These are phyloP conservation scores for Pichia exigua DNA, from an alignment of 805 yeast species.

Conservation along the genomic window DNA sequence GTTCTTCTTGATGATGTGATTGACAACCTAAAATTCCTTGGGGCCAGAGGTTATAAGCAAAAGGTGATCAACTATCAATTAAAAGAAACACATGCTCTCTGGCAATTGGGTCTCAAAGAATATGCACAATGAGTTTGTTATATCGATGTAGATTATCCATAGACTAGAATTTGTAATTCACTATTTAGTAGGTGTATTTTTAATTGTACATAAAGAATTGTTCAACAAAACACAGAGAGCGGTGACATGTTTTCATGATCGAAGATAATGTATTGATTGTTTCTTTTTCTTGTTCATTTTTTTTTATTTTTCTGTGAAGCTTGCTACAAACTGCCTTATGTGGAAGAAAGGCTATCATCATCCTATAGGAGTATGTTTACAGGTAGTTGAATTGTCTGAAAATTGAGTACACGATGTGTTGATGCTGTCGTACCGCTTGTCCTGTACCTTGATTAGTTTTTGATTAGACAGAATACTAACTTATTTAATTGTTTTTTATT, in stretches of 20 bases:
- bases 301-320: neutral
- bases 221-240: neutral
- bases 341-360: slow-evolving; percentile 29
- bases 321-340: slow-evolving; percentile 8
- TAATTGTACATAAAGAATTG: too few species aligned
- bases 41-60: slow-evolving; percentile 48
- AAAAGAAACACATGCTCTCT: slow-evolving; percentile 73
- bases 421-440: neutral
- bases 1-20: slow-evolving; percentile 73
- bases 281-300: neutral
- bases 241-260: neutral
- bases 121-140: neutral
- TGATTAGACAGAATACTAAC: neutral
- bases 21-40: slow-evolving; percentile 51
- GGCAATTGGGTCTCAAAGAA: slow-evolving; percentile 35
- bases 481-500: neutral
- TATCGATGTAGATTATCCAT: neutral
- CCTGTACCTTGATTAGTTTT: neutral
- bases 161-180: neutral
- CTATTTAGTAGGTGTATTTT: too few species aligned
- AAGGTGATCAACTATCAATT: slow-evolving; percentile 57
- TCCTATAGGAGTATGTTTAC: slow-evolving; percentile 22
- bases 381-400: neutral
- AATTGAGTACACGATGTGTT: neutral
- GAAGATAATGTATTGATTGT: neutral